phyloP scores from a whole-genome alignment of 148 eudicot species.

The Gaultheria prostrata region DNA sequence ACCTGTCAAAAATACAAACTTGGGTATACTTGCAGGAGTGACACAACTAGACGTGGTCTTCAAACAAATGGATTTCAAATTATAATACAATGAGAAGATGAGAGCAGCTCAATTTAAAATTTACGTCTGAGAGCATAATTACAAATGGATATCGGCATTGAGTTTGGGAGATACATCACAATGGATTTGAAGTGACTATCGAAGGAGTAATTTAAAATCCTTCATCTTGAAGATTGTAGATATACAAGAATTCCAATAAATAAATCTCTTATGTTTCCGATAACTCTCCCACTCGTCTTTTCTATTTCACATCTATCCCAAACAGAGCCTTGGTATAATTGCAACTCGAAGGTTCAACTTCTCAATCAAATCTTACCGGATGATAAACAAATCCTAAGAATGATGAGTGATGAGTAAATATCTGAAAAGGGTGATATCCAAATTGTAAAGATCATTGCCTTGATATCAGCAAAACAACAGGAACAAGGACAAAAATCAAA shows the following conservation, averaged over 20 bases:
- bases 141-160: no score
- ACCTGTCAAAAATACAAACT: conserved; percentile 39
- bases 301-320: background rate
- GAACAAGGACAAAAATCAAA: background rate
- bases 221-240: background rate
- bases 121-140: background rate
- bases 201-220: background rate
- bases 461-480: background rate
- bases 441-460: background rate
- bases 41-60: background rate
- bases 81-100: background rate
- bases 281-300: background rate
- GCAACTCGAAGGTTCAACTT: background rate
- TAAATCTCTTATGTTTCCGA: background rate
- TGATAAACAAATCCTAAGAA: background rate
- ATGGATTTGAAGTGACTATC: background rate
- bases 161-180: background rate
- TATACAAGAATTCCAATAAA: background rate
- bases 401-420: background rate
- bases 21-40: background rate
- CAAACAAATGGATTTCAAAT: background rate
- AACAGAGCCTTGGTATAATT: background rate
- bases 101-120: background rate
- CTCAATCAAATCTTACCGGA: background rate
- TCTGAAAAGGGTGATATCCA: background rate